phyloP scores from a whole-genome alignment of 1,284 basidiomycete genomes.

The Golubevia sp. region DNA sequence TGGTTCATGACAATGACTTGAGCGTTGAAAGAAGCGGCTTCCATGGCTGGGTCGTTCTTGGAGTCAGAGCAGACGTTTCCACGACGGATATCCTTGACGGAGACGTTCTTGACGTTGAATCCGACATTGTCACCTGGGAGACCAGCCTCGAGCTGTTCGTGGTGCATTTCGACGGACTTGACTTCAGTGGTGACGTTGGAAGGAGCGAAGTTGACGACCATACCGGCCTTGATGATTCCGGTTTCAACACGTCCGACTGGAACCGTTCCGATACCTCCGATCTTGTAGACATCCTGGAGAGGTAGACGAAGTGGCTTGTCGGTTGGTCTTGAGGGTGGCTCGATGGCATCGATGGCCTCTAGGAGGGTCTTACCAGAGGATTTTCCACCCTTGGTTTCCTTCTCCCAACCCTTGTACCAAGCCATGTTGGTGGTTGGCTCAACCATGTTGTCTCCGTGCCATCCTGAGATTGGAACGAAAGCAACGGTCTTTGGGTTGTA shows the following conservation, averaged over 20 bases:
- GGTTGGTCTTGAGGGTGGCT: constrained; percentile 92
- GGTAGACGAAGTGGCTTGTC: constrained; percentile 99
- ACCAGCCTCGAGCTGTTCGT: constrained; percentile 97
- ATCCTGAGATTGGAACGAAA: constrained; percentile 99
- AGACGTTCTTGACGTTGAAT: constrained; percentile 92
- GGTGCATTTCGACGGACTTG: constrained; percentile 99
- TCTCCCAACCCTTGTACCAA: constrained; percentile 99
- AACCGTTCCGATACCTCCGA: constrained; percentile 99
- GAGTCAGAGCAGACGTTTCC: constrained; percentile 99
- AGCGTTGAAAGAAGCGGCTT: constrained; percentile 98
- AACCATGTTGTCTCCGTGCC: constrained; percentile 99
- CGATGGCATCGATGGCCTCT: constrained; percentile 99
- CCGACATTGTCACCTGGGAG: constrained; percentile 98
- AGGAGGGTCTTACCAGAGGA: constrained; percentile 98
- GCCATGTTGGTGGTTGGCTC: constrained; percentile 82
- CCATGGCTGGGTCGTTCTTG: constrained; percentile 99
- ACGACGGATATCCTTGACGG: constrained; percentile 99
- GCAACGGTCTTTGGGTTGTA: constrained; percentile 99
- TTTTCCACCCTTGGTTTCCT: constrained; percentile 90
- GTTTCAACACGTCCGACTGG: constrained; percentile 99
- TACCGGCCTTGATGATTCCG: constrained; percentile 99
- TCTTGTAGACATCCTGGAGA: constrained; percentile 99
- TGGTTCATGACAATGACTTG: constrained; percentile 99
- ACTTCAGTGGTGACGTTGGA: constrained; percentile 99
- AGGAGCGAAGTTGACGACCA: constrained; percentile 93